These are phyloP conservation scores for Scedosporium dehoogii DNA, from an alignment of 2,329 filamentous ascomycete genomes.

Conservation along the genomic window DNA sequence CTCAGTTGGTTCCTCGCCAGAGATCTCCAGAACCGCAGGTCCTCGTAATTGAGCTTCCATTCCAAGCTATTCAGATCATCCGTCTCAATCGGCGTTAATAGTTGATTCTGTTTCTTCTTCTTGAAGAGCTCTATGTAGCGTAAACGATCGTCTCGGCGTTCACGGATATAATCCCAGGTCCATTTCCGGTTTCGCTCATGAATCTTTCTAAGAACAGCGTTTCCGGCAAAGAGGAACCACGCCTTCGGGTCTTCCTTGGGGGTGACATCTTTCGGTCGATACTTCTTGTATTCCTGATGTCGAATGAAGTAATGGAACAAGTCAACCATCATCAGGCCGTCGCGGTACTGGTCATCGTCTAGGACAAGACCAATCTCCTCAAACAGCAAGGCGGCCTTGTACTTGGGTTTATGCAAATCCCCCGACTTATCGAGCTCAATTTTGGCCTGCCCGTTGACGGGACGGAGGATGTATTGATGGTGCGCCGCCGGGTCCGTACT, in stretches of 20 bases:
- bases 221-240: conserved; percentile 85
- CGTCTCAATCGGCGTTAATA: conserved; percentile 59
- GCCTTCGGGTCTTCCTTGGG: conserved; percentile 86
- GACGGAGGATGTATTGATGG: conserved; percentile 92
- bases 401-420: conserved; percentile 65
- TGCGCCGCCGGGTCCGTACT: conserved; percentile 20
- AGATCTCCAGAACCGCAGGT: conserved; percentile 94
- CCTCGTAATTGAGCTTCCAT: conserved; percentile 83
- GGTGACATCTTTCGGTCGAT: conserved; percentile 70
- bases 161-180: conserved; percentile 94
- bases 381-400: conserved; percentile 85
- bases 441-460: conserved; percentile 89
- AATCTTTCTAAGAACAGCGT: conserved; percentile 85
- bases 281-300: conserved; percentile 92
- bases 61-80: conserved; percentile 70
- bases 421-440: conserved; percentile 93
- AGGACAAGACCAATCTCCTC: conserved; percentile 97
- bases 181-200: conserved; percentile 87
- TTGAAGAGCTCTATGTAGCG: conserved; percentile 94
- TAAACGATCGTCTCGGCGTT: conserved; percentile 79
- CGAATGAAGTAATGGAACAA: conserved; percentile 97
- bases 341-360: conserved; percentile 94
- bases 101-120: conserved; percentile 71
- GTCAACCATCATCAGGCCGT: conserved; percentile 95
- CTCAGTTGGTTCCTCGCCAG: conserved; percentile 86